Evolutionary conservation across 208 protist genomes (phyloP), one percentile per base, ranked within the genome.

Genomic region (Phytomonas francai): DNA sequence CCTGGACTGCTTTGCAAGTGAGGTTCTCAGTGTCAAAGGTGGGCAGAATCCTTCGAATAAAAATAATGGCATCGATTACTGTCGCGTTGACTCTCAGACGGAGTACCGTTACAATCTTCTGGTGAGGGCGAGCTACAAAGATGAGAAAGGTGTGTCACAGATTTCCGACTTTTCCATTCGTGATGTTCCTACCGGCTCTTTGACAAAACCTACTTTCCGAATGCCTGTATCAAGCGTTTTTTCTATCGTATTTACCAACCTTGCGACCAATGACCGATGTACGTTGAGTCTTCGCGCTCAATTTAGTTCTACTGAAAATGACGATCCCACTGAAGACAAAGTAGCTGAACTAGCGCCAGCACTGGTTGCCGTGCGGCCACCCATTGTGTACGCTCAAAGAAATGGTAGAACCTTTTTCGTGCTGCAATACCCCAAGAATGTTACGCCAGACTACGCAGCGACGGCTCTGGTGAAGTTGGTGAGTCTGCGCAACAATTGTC

Each of bases 241-340:
- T 67, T 86, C 82, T 9, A 36, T 89, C 29, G 71, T 85, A 30
- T 84, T 93, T 63, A 83, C 72, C 25, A 93, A 93, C 68, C 67
- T 73, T 12, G 83, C 68, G 9, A 65, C 61, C 2, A 76, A 81
- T 56, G 12, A 30, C 9, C 45, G 54, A 4, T 93, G 88, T 73
- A 69, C 66, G 42, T 67, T 93, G 32, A n/a, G 65, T 9, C 22
- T 85, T 2, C 73, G 84, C 30, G 77, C 74, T n/a, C 60, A 84
- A 49, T 49, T 49, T 19, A 34, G 57, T 93, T 32, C 68, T 67
- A 5, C 34, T 58, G 62, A n/a, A 22, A 16, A 34, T 56, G 6
- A 57, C 29, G 8, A 25, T 42, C 0, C 27, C 5, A 2, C 28
- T 11, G 31, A 42, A 32, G 33, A 3, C 30, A 25, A 39, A 16